Conservation (phyloP, 2,329 filamentous ascomycete species). For the Aspergillus nomiae region DNA sequence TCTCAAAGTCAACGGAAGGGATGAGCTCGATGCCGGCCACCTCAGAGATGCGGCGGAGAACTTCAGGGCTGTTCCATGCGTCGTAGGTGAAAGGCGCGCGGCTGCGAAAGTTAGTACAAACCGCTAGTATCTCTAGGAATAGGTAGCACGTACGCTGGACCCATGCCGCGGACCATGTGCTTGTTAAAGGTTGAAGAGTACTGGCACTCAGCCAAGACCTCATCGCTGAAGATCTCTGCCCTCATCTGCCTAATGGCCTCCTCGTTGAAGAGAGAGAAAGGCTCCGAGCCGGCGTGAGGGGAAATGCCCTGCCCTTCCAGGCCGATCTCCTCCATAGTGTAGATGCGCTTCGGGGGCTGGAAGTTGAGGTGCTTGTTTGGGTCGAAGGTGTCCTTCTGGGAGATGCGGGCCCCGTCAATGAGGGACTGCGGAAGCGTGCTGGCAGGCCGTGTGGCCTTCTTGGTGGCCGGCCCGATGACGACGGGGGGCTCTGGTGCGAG, state of each 20-base stretch:
- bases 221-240: conserved; percentile 57
- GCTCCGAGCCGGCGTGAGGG: conserved; percentile 61
- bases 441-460: conserved; percentile 20
- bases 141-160: conserved; percentile 46
- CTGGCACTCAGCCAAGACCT: conserved; percentile 58
- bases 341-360: conserved; percentile 50
- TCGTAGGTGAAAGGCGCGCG: conserved; percentile 28
- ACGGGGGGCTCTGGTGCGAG: background rate
- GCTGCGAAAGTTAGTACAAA: background rate
- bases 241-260: conserved; percentile 64
- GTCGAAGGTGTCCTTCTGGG: conserved; percentile 44
- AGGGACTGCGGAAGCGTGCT: conserved; percentile 16
- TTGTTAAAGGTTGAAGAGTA: conserved; percentile 58
- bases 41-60: conserved; percentile 56
- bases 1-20: conserved; percentile 59
- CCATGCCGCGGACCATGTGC: conserved; percentile 56
- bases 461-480: conserved; percentile 14
- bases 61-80: conserved; percentile 58
- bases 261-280: conserved; percentile 63
- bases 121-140: background rate
- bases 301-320: conserved; percentile 59
- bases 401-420: conserved; percentile 6
- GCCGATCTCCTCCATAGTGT: conserved; percentile 59
- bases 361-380: conserved; percentile 57
- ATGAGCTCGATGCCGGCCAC: conserved; percentile 62